Percentiles rank a stretch among this genome's conserved stretches.
Conservation (phyloP, 345 rosid genomes). For the Eucalyptus erythrocorys region DNA sequence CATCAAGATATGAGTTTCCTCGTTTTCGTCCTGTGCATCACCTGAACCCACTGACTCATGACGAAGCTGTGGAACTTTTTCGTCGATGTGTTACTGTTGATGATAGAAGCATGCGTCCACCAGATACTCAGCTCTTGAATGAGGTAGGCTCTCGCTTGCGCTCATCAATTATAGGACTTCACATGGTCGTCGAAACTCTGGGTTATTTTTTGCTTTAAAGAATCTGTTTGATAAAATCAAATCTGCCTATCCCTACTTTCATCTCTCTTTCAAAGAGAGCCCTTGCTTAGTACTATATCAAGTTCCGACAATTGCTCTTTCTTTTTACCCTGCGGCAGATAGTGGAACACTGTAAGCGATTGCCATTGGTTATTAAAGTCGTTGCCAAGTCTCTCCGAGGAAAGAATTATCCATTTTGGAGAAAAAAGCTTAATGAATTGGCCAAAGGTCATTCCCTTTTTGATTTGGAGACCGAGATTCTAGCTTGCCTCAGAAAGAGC, state of each 20-base stretch:
- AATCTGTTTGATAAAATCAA: not conserved
- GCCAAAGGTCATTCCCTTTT: conserved; percentile 13
- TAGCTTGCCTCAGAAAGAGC: conserved; percentile 30
- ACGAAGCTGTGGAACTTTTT: conserved; percentile 2
- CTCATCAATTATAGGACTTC: not conserved
- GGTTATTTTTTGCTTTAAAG: not conserved
- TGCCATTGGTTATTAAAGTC: not conserved
- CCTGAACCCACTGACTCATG: not conserved
- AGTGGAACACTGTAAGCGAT: not conserved
- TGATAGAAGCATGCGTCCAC: not conserved
- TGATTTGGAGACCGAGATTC: conserved; percentile 5
- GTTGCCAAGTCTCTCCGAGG: conserved; percentile 5
- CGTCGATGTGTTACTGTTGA: not conserved
- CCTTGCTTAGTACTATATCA: not conserved
- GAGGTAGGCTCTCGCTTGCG: not conserved
- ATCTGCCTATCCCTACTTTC: not conserved
- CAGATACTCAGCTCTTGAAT: not conserved
- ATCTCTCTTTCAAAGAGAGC: not conserved
- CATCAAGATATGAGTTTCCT: conserved; percentile 2
- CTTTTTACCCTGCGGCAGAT: not conserved
- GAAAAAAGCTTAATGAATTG: not conserved
- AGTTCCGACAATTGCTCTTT: not conserved
- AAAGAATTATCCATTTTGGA: not conserved
- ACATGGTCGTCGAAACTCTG: not conserved
- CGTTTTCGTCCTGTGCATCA: not conserved